A percentile compares a stretch with the other conserved stretches of the same genome.
These are phyloP conservation scores for Leptographium galeiforme DNA, from an alignment of 2,329 filamentous ascomycete species.

Conservation along the genomic window DNA sequence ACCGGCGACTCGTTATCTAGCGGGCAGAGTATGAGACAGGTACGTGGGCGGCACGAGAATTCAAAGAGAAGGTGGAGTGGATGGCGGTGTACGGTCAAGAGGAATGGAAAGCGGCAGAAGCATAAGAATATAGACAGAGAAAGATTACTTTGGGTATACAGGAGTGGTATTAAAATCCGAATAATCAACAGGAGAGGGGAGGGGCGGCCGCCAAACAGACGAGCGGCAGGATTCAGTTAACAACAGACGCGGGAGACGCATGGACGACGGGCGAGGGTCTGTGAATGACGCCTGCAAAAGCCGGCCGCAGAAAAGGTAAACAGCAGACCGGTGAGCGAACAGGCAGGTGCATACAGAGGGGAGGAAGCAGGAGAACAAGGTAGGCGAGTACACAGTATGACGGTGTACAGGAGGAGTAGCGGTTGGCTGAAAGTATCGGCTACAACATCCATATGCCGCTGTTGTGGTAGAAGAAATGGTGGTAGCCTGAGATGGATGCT, in stretches of 20 bases:
- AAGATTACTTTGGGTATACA: too few relatives aligned
- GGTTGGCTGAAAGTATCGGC: not conserved
- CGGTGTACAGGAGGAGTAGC: conserved; percentile 6
- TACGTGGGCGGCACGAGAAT: too few relatives aligned
- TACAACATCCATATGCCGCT: not conserved
- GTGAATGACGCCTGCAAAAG: not conserved
- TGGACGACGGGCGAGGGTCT: not conserved
- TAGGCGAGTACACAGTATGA: conserved; percentile 9
- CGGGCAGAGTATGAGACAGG: too few relatives aligned
- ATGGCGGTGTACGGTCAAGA: too few relatives aligned
- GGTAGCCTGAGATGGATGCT: not conserved
- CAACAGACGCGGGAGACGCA: not conserved
- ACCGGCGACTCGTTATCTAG: too few relatives aligned
- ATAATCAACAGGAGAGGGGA: not conserved
- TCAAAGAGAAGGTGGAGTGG: not conserved
- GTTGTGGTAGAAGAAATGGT: not conserved
- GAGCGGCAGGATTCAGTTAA: not conserved
- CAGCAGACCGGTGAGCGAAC: conserved; percentile 6
- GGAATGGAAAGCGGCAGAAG: not conserved
- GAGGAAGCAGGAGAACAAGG: not conserved
- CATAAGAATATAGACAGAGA: not conserved
- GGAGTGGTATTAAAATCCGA: not conserved
- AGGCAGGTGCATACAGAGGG: conserved; percentile 2
- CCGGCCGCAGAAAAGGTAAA: not conserved
- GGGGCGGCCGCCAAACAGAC: not conserved